phyloP scores from a whole-genome alignment of 2,329 filamentous ascomycete species.

The Aspergillus piperis region DNA sequence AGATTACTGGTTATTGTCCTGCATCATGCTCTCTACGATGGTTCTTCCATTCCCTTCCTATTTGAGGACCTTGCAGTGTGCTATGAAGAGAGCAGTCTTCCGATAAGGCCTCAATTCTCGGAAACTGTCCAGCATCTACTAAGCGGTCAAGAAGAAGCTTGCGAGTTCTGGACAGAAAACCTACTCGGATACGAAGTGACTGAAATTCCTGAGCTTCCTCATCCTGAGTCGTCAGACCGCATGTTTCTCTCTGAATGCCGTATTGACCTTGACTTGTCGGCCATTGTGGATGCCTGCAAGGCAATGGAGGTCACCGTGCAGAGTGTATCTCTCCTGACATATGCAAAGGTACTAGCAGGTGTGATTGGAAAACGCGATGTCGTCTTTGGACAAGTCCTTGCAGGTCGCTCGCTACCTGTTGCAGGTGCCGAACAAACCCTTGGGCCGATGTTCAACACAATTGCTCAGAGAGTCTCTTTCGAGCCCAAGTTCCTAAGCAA shows the following conservation, averaged over 20 bases:
- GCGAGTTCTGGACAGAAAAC: constrained; percentile 26
- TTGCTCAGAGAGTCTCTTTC: constrained; percentile 47
- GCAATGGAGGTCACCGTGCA: constrained; percentile 33
- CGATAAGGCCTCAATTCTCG: constrained; percentile 32
- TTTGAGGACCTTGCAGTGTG: constrained; percentile 66
- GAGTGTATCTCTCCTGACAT: constrained; percentile 32
- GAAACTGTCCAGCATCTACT: constrained; percentile 58
- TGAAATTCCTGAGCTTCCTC: constrained; percentile 23
- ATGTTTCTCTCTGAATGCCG: constrained; percentile 24
- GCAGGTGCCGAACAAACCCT: constrained; percentile 50
- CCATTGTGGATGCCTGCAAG: constrained; percentile 25
- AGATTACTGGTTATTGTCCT: constrained; percentile 63
- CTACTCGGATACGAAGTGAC: constrained; percentile 25
- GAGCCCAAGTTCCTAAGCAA: constrained; percentile 41
- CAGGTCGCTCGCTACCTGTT: constrained; percentile 52
- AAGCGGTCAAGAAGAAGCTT: constrained; percentile 48
- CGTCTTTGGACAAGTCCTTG: constrained; percentile 54
- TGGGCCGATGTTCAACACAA: constrained; percentile 59
- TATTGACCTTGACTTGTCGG: constrained; percentile 21
- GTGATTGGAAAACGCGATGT: constrained; percentile 35
- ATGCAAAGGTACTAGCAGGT: constrained; percentile 31
- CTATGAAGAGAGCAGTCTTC: constrained; percentile 51
- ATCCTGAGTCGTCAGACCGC: constrained; percentile 7
- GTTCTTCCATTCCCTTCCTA: constrained; percentile 73
- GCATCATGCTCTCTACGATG: constrained; percentile 83